Base-by-base conservation (phyloP, 495 filamentous ascomycete species). In the Penicillium diatomitis region DNA sequence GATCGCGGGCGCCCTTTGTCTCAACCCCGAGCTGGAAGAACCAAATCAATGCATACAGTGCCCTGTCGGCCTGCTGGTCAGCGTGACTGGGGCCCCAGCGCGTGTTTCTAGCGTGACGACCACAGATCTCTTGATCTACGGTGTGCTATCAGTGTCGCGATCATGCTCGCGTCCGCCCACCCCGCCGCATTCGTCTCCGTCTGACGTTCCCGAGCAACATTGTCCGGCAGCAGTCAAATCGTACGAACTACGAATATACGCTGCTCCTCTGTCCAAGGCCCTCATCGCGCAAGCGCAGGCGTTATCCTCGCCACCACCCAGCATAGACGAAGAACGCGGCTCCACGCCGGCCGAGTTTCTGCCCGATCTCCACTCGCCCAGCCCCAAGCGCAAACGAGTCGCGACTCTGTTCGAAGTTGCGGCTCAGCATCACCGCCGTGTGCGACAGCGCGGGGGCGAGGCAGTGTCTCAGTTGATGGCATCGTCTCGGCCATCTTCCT, bases 381-480 rank as follows among this genome's bases (percentile, higher is more conserved):
- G 68, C 32, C 66, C 70, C 4, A 85, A 82, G 55, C 71, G 79
- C 32, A 80, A 76, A 57, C 72, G 71, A 36, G 70, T 79, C 20
- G 71, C 69, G 12, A 69, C 72, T 0, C 62, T 82, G 2, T 84
- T 85, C 51, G 77, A 85, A 40, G 70, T 76, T 42, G 81, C 80
- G n/a, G 70, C 72, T 5, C 73, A 80, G 39, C 74, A 76, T 48
- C 73, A 77, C 35, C 73, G 66, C 38, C 73, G 74, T 41, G 72
- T 79, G 9, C 74, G 72, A 42, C 69, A 76, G 44, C 69, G 70
- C 40, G 79, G 78, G 29, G 80, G 78, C 4, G 73, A 78, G 53
- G 71, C 69, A 31, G 72, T 83, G 11, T 72, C 81, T 1, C 72
- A 76, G 38, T 60, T 77, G 12, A 82, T 83, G 66, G 77, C 77